A percentile compares a stretch with the other conserved stretches of the same genome.
These are phyloP conservation scores for Aspergillus biplanus DNA, from an alignment of 495 filamentous ascomycete genomes.

Conservation along the genomic window DNA sequence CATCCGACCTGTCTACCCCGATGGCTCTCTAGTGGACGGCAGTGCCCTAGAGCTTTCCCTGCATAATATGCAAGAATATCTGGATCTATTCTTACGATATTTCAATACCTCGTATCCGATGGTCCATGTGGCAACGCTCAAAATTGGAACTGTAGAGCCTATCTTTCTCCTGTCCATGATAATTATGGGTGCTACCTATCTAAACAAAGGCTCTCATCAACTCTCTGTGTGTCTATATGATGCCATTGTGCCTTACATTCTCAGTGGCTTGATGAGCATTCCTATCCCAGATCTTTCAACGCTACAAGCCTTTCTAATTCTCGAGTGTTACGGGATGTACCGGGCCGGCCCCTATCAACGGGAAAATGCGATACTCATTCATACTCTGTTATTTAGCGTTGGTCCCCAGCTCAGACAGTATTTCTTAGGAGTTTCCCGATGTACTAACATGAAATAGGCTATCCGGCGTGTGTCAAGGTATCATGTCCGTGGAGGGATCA, in stretches of 20 bases:
- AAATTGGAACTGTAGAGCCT: background rate
- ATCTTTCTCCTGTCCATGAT: background rate
- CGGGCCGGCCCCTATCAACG: background rate
- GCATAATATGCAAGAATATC: background rate
- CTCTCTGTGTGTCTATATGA: background rate
- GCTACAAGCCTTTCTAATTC: background rate
- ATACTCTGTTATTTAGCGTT: background rate
- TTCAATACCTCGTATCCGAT: constrained; percentile 4
- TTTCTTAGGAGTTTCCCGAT: background rate
- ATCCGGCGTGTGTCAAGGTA: background rate
- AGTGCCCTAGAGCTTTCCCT: background rate
- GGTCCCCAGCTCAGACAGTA: background rate
- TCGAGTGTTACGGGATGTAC: background rate
- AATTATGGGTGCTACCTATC: background rate
- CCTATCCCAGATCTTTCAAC: background rate
- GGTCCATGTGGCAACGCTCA: background rate
- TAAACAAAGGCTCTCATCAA: background rate
- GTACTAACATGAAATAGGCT: background rate
- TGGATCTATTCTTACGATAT: background rate
- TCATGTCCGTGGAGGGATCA: background rate
- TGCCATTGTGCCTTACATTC: background rate
- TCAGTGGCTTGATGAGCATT: constrained; percentile 4
- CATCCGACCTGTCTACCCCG: background rate
- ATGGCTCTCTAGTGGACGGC: background rate
- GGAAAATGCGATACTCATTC: background rate